These are phyloP conservation scores for Tirmania nivea DNA, from an alignment of 495 filamentous ascomycete species.

Conservation along the genomic window DNA sequence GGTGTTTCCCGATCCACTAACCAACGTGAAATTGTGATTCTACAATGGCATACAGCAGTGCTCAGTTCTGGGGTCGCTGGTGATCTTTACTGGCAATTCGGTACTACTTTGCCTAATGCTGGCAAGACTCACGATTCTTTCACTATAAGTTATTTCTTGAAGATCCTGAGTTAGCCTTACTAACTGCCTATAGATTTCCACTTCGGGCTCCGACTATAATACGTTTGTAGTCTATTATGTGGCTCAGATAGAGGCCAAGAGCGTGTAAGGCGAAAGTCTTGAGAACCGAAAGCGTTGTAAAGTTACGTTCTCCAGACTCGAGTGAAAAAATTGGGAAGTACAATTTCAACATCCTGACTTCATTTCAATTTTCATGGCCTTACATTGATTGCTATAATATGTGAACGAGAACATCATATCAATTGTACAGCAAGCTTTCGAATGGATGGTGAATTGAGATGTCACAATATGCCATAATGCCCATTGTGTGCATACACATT, in stretches of 20 bases:
- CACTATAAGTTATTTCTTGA: not conserved
- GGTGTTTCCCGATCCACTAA: slow-evolving; percentile 24
- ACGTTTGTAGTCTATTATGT: slow-evolving; percentile 6
- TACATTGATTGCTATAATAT: no score
- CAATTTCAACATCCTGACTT: no score
- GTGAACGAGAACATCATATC: no score
- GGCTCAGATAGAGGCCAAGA: slow-evolving; percentile 7
- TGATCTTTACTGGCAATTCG: slow-evolving; percentile 46
- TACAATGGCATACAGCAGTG: slow-evolving; percentile 31
- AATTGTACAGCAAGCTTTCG: no score
- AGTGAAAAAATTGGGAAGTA: no score
- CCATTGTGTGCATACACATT: no score
- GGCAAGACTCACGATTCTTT: slow-evolving; percentile 31
- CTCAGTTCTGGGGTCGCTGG: slow-evolving; percentile 27
- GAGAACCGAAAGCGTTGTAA: no score
- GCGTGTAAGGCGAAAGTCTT: not conserved
- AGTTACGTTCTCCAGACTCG: no score
- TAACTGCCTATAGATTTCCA: not conserved
- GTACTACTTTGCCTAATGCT: slow-evolving; percentile 27
- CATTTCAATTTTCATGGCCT: no score
- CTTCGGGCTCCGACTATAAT: slow-evolving; percentile 5
- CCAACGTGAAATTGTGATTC: slow-evolving; percentile 28
- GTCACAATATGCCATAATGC: no score
- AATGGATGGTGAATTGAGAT: no score
- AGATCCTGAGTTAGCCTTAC: no score